Evolutionary conservation across 192 early-diverging fungal species (phyloP), one percentile per base, ranked within the genome.

Genomic region (Phlyctochytrium arcticum): DNA sequence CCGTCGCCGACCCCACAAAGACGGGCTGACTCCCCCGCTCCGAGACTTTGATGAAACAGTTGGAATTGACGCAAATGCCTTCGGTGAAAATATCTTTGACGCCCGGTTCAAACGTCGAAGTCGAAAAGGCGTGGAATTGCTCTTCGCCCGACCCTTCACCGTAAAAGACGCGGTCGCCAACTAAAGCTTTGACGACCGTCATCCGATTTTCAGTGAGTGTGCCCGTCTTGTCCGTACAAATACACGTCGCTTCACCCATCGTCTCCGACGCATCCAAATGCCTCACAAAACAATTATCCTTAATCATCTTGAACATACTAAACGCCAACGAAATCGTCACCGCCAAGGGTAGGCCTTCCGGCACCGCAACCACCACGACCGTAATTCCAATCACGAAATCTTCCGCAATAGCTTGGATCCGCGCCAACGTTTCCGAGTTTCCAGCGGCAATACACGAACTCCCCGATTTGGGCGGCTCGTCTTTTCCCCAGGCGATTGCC

Each of bases 261-360:
- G 83, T 85, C 60, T 85, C 83, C 9, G 79, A 81, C 2, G 83
- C 83, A 54, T 82, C 78, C 49, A 85, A 60, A 55, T 85, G 83
- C 24, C 83, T 67, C 8, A 85, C 83, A 54, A 85, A 85, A 63
- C 83, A 85, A n/a, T 80, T 80, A 60, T 85, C 83, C 39, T 73
- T 54, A 42, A 85, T 85, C 83, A 85, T 85, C 55, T 83, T 83
- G 72, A 85, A 85, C 83, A 85, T 85, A 57, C 75, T 78, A 54
- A 83, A 79, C 26, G 83, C 78, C 4, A 85, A 66, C 19, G 80
- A 78, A 36, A 85, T 77, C 10, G 83, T 85, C 21, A 85, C 83
- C 17, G 83, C 83, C n/a, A 85, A 75, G n/a, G 83, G 83, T 0
- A 85, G 62, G 56, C 83, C 83, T 70, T 85, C 83, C 15, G 83